phyloP scores from a whole-genome alignment of 768 basidiomycete genomes.

The Clavulina sp. region DNA sequence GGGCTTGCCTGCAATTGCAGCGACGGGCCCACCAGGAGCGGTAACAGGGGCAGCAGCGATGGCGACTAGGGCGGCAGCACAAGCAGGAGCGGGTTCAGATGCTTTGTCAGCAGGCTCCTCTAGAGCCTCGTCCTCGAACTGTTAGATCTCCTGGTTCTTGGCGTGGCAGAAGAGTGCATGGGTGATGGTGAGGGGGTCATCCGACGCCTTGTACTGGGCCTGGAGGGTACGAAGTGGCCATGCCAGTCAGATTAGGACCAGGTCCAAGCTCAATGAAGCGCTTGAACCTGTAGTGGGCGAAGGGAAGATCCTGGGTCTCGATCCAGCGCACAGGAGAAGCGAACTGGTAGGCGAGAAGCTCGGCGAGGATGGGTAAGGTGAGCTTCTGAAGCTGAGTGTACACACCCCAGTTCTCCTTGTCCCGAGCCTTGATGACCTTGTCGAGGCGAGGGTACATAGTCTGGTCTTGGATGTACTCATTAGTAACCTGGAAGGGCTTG shows the following conservation, averaged over 20 bases:
- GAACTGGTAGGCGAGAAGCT: slow-evolving; percentile 93
- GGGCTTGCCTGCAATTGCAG: slow-evolving; percentile 74
- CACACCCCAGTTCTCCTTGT: slow-evolving; percentile 73
- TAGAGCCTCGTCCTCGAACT: slow-evolving; percentile 79
- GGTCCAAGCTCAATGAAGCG: slow-evolving; percentile 92
- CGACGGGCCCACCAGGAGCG: slow-evolving; percentile 38
- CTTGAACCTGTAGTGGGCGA: slow-evolving; percentile 72
- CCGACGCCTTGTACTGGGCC: slow-evolving; percentile 80
- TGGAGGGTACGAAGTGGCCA: slow-evolving; percentile 82
- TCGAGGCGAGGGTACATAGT: slow-evolving; percentile 90
- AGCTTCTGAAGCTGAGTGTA: slow-evolving; percentile 75
- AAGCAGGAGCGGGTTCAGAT: slow-evolving; percentile 17
- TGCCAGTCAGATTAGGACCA: slow-evolving; percentile 87
- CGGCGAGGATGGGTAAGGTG: slow-evolving; percentile 90
- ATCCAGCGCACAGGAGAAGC: slow-evolving; percentile 99
- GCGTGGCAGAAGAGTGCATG: slow-evolving; percentile 81
- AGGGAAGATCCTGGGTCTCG: slow-evolving; percentile 91
- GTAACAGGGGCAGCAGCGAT: slow-evolving; percentile 21
- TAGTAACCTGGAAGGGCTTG: slow-evolving; percentile 65
- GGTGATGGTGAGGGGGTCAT: slow-evolving; percentile 67
- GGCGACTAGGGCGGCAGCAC: slow-evolving; percentile 21
- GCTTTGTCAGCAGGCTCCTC: slow-evolving; percentile 23
- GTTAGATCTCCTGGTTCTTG: slow-evolving; percentile 98
- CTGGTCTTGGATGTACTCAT: slow-evolving; percentile 86
- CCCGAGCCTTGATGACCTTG: slow-evolving; percentile 89